Base-by-base conservation (phyloP, 306 rosid genomes). In the Cyamopsis tetragonoloba region DNA sequence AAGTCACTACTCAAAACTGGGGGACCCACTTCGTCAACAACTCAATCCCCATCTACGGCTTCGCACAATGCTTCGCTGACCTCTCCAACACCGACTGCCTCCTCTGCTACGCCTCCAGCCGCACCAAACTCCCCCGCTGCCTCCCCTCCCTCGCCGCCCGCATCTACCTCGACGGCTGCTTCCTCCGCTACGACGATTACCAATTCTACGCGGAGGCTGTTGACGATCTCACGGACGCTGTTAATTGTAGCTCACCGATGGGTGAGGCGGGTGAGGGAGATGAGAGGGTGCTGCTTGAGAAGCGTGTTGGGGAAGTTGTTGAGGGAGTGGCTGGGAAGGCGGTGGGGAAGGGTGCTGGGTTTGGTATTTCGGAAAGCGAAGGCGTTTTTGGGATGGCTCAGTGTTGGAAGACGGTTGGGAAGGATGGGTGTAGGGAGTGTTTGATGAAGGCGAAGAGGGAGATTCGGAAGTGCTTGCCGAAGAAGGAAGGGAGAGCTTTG, bases 141-240 rank as follows among this genome's bases (percentile, higher is more conserved):
- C 95, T 91, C 20, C 96, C 96, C 5, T 77, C 91, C 0, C 10
- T 80, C 72, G 63, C 96, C 0, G 95, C 91, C 1, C 73, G 84
- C 22, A 82, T 91, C 14, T 88, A 49, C 76, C 95, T 88, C n/a
- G 98, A 91, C 17, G 98, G 98, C 5, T 91, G 98, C 80, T 88
- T 85, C 81, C 85, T 88, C 5, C 84, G 98, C 27, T 91, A 91
- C 14, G 98, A 91, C 19, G 80, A 70, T 63, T 88, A 85, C 83
- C 76, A 72, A 43, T 91, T 91, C 84, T 91, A 79, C 63, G 3
- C 23, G 0, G 87, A 91, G 41, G 7, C 41, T 6, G 71, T 75
- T 0, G 80, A 78, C 39, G 30, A 83, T 7, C 5, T 22, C 0
- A 20, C 47, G 24, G 97, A 88, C 43, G 13, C 58, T 0, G 73